A percentile compares a stretch with the other conserved stretches of the same genome.
Evolutionary conservation across 1,284 basidiomycete species (phyloP).

Genomic region (Boletus semigastroideus): DNA sequence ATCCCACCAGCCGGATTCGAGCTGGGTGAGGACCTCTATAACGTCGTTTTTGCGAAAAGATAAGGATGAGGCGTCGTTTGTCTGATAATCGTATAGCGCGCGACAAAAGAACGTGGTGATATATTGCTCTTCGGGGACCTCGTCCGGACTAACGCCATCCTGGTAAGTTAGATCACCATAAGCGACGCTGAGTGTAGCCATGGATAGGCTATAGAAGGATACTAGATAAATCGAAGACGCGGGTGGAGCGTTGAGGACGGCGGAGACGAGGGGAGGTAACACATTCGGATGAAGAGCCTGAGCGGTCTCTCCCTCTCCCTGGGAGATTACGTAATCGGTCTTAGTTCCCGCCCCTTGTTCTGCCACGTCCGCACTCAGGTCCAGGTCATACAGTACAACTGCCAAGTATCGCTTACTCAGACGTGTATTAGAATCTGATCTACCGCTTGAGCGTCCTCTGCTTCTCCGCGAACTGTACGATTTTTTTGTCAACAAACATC

Average conservation of each 20-base stretch:
- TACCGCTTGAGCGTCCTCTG: slow-evolving; percentile 92
- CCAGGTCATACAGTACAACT: too few relatives aligned
- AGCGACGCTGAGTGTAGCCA: slow-evolving; percentile 29
- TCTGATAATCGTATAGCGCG: slow-evolving; percentile 90
- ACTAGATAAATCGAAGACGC: slow-evolving; percentile 1
- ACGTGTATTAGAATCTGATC: slow-evolving; percentile 3
- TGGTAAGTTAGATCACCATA: slow-evolving; percentile 24
- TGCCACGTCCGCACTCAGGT: slow-evolving; percentile 11
- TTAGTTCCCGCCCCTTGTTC: slow-evolving; percentile 7
- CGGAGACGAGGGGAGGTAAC: slow-evolving; percentile 9
- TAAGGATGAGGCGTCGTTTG: slow-evolving; percentile 85
- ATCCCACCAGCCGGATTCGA: slow-evolving; percentile 99
- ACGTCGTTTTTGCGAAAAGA: slow-evolving; percentile 87
- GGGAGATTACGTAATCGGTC: slow-evolving; percentile 26
- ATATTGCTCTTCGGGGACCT: slow-evolving; percentile 53
- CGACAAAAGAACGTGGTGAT: slow-evolving; percentile 82
- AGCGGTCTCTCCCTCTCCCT: slow-evolving; percentile 8
- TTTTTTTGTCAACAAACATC: slow-evolving; percentile 92
- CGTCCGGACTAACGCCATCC: slow-evolving; percentile 27
- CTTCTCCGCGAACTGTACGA: slow-evolving; percentile 94
- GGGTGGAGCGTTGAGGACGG: slow-evolving; percentile 10
- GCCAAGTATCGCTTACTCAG: too few relatives aligned
- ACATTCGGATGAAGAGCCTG: slow-evolving; percentile 16
- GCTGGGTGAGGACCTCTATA: slow-evolving; percentile 90
- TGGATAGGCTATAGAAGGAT: slow-evolving; percentile 10